Evolutionary conservation across 2,329 filamentous ascomycete genomes (phyloP), one percentile per base, ranked within the genome.

Genomic region (Lasiodiplodia sp.): DNA sequence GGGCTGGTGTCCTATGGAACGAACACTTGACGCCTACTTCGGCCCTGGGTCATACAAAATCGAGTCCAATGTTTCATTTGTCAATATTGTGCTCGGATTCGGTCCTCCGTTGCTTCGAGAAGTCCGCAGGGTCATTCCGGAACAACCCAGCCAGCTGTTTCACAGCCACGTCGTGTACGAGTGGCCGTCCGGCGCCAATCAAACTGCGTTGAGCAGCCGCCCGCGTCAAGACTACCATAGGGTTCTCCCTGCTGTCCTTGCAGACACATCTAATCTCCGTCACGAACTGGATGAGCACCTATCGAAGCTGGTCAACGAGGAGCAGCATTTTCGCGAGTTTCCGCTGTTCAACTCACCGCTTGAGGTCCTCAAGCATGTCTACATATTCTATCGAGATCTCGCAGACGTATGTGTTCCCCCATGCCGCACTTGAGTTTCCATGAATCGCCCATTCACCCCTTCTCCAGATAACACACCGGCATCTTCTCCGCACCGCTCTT

Each of bases 121-220:
- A 2, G 77, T 78, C 4, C 70, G 76, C 51, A 70, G 73, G 8
- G 53, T 80, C 8, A 66, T 78, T 11, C 57, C 72, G 3, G 28
- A 16, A 5, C 68, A 73, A 21, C 11, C 25, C n/a, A 65, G 69
- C 34, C 63, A 70, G 12, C 69, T 58, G 4, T 52, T 72, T 10
- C 79, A 81, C 66, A 68, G 76, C 7, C 79, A 81, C 58, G 67
- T 79, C 47, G 72, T 80, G 28, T 81, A 81, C 68, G 71, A 74
- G 5, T 80, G 78, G 79, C 78, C 78, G 21, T 76, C 77, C 3
- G 21, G 38, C 6, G 70, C 64, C 28, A 67, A 72, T 0, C 68
- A 72, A 3, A 69, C 71, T 0, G 16, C 7, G n/a, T 18, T 64
- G 47, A 52, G 47, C 18, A 25, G 47, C 21, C 7, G 8, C 14